Evolutionary conservation across 495 filamentous ascomycete species (phyloP).

Genomic region (Chlorociboria aeruginascens): DNA sequence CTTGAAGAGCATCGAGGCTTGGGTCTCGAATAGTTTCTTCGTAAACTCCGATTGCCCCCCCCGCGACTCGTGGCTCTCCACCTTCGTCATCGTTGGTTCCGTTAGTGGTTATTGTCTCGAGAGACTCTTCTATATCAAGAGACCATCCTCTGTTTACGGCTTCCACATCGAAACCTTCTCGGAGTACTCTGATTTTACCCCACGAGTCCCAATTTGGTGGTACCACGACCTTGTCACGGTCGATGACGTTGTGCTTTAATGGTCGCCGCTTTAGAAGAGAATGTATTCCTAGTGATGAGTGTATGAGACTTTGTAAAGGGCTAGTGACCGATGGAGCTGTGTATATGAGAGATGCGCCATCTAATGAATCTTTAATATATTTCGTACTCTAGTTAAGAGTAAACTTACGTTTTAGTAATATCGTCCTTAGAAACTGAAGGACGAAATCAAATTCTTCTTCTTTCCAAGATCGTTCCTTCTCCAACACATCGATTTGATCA

Average conservation of each 20-base stretch:
- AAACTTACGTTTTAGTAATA: slow-evolving; percentile 68
- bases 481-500: slow-evolving; percentile 77
- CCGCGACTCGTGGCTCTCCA: slow-evolving; percentile 17
- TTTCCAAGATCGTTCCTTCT: slow-evolving; percentile 80
- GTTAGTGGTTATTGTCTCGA: slow-evolving; percentile 13
- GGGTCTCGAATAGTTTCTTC: slow-evolving; percentile 71
- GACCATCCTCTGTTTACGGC: slow-evolving; percentile 73
- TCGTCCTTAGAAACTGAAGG: slow-evolving; percentile 75
- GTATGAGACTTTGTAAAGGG: slow-evolving; percentile 68
- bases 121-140: slow-evolving; percentile 54
- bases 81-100: slow-evolving; percentile 1
- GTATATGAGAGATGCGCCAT: slow-evolving; percentile 85
- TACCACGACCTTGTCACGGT: slow-evolving; percentile 86
- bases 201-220: slow-evolving; percentile 98
- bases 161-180: slow-evolving; percentile 93
- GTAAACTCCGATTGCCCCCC: slow-evolving; percentile 57
- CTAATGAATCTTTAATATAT: slow-evolving; percentile 30
- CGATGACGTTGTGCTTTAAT: slow-evolving; percentile 89
- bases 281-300: slow-evolving; percentile 80
- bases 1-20: slow-evolving; percentile 44
- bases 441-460: slow-evolving; percentile 92
- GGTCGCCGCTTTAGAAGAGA: slow-evolving; percentile 74
- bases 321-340: slow-evolving; percentile 70
- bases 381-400: neutral
- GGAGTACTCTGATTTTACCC: slow-evolving; percentile 88